Percentiles rank a stretch among this genome's conserved stretches.
These are phyloP conservation scores for Wickerhamomyces canadensis DNA, from an alignment of 805 yeast species.

Conservation along the genomic window DNA sequence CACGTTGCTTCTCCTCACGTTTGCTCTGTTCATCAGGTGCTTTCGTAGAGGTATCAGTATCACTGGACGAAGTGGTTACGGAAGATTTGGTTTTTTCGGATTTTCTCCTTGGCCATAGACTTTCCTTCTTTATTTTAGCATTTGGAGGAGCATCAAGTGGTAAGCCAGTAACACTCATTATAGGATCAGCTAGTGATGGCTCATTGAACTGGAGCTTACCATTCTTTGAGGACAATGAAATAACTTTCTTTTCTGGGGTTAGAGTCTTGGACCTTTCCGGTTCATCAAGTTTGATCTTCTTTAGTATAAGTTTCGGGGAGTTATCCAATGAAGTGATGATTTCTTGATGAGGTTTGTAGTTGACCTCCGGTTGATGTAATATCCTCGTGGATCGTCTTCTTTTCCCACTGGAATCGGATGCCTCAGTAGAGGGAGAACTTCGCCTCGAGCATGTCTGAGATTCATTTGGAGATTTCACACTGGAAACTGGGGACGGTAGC, in stretches of 20 bases:
- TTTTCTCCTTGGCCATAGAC: slow-evolving; percentile 42
- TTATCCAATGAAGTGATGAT: neutral
- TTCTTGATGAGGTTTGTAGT: slow-evolving; percentile 1
- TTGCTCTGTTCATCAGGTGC: neutral
- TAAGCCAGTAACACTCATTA: slow-evolving; percentile 63
- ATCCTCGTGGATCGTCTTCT: slow-evolving; percentile 10
- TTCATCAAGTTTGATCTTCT: slow-evolving; percentile 3
- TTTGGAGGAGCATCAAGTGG: slow-evolving; percentile 70
- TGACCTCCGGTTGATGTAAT: neutral
- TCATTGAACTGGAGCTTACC: slow-evolving; percentile 33
- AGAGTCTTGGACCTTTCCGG: neutral
- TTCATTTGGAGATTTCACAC: slow-evolving; percentile 1
- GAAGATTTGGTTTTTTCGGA: slow-evolving; percentile 7
- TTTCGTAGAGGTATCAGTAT: slow-evolving; percentile 1
- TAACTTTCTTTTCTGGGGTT: neutral
- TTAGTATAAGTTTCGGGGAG: slow-evolving; percentile 3
- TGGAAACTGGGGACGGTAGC: slow-evolving; percentile 3
- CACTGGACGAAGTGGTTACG: neutral
- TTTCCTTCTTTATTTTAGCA: slow-evolving; percentile 48
- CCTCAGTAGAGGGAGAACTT: slow-evolving; percentile 1
- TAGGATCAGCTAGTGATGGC: slow-evolving; percentile 50
- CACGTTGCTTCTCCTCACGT: slow-evolving; percentile 12
- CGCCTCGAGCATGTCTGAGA: slow-evolving; percentile 2
- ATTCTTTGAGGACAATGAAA: neutral
- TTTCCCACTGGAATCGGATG: neutral